Evolutionary conservation across 2,329 filamentous ascomycete genomes (phyloP).

Genomic region (Hyphodiscus sp.): DNA sequence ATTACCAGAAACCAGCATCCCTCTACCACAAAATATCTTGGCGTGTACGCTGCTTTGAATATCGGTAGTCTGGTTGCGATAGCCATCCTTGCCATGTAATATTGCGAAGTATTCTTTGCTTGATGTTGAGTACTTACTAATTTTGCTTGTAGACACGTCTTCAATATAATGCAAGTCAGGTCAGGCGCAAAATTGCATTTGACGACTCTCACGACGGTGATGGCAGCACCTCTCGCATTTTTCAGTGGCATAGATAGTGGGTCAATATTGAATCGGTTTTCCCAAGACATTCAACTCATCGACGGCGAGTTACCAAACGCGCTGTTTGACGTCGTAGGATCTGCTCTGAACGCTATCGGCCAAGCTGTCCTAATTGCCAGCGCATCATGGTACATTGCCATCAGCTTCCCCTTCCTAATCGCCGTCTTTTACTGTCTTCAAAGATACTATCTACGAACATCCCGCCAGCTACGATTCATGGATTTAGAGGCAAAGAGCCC

Average conservation of each 20-base stretch:
- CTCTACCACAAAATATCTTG: too few species aligned
- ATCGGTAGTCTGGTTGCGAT: too few species aligned
- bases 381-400: background rate
- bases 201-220: too few species aligned
- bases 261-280: background rate
- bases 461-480: conserved; percentile 50
- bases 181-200: background rate
- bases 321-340: too few species aligned
- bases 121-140: too few species aligned
- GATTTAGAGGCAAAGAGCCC: conserved; percentile 57
- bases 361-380: background rate
- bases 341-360: background rate
- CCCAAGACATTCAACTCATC: conserved; percentile 1
- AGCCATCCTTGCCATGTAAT: too few species aligned
- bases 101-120: too few species aligned
- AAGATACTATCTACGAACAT: conserved; percentile 52
- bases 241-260: conserved; percentile 17
- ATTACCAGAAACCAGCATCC: too few species aligned
- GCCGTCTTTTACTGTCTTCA: conserved; percentile 42
- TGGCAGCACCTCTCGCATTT: background rate
- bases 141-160: background rate
- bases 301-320: background rate
- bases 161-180: background rate
- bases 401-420: background rate
- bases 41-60: too few species aligned